These are phyloP conservation scores for Daldinia grandis DNA, from an alignment of 495 filamentous ascomycete species.

Conservation along the genomic window DNA sequence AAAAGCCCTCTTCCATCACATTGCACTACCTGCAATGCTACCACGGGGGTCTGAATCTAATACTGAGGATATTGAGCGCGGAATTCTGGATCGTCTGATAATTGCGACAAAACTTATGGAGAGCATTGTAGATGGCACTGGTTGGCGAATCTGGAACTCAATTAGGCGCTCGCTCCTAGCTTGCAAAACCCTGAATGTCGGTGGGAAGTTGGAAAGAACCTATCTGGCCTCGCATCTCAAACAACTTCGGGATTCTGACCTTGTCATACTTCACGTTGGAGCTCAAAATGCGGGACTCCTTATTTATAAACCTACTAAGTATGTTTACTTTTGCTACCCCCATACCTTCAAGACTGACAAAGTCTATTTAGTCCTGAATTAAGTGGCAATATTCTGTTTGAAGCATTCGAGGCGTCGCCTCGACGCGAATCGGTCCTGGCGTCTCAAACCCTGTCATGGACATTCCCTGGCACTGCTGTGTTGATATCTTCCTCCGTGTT, in stretches of 20 bases:
- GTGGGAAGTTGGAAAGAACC: conserved; percentile 48
- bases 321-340: conserved; percentile 38
- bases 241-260: conserved; percentile 41
- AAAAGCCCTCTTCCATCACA: conserved; percentile 46
- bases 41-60: conserved; percentile 52
- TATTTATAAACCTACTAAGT: conserved; percentile 52
- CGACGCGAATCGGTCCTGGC: conserved; percentile 50
- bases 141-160: conserved; percentile 41
- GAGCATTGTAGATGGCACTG: conserved; percentile 25
- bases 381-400: conserved; percentile 48
- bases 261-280: conserved; percentile 57
- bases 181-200: conserved; percentile 44
- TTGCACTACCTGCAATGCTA: conserved; percentile 55
- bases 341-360: conserved; percentile 8
- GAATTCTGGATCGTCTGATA: conserved; percentile 48
- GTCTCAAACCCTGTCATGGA: conserved; percentile 57
- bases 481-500: conserved; percentile 56
- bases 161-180: conserved; percentile 47
- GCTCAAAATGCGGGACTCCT: conserved; percentile 65
- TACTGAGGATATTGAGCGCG: conserved; percentile 48
- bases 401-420: conserved; percentile 65
- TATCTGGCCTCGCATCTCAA: conserved; percentile 48
- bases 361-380: conserved; percentile 18
- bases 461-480: conserved; percentile 57
- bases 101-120: conserved; percentile 44